Conservation (phyloP, 2,329 filamentous ascomycete genomes). For the Stagonosporopsis cucurbitacearum region DNA sequence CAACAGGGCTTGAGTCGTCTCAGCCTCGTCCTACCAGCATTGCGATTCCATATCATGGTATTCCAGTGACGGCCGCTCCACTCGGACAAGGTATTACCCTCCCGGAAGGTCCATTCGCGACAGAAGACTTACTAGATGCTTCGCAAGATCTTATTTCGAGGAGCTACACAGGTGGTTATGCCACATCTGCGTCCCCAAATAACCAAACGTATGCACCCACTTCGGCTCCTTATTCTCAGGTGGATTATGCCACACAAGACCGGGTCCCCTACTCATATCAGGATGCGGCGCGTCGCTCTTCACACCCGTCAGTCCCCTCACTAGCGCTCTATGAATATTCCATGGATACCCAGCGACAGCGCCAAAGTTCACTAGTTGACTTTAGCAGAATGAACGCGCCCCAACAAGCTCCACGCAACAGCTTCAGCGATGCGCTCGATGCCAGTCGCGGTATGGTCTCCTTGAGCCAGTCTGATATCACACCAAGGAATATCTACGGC, state of each 20-base stretch:
- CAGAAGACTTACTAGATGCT: slow-evolving; percentile 72
- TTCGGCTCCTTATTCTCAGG: slow-evolving; percentile 73
- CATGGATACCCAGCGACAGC: slow-evolving; percentile 55
- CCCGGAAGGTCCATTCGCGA: slow-evolving; percentile 65
- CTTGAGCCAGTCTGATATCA: slow-evolving; percentile 84
- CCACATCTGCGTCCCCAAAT: slow-evolving; percentile 73
- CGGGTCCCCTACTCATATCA: slow-evolving; percentile 63
- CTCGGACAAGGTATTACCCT: slow-evolving; percentile 73
- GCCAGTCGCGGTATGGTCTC: slow-evolving; percentile 94
- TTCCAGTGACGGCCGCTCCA: slow-evolving; percentile 75
- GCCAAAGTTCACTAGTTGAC: slow-evolving; percentile 71
- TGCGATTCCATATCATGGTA: slow-evolving; percentile 74
- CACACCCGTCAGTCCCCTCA: slow-evolving; percentile 79
- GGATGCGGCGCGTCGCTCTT: slow-evolving; percentile 71
- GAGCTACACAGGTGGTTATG: slow-evolving; percentile 71
- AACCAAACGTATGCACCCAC: slow-evolving; percentile 70
- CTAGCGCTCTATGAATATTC: slow-evolving; percentile 57
- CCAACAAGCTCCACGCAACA: slow-evolving; percentile 66
- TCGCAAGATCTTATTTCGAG: slow-evolving; percentile 80
- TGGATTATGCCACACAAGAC: slow-evolving; percentile 70
- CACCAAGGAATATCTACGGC: slow-evolving; percentile 87
- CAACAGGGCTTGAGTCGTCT: slow-evolving; percentile 53
- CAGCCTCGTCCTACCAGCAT: slow-evolving; percentile 66
- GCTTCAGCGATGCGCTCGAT: slow-evolving; percentile 88
- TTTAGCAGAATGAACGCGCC: slow-evolving; percentile 65